phyloP scores from a whole-genome alignment of 108 stramenopile species.

The Cyclotella kingstonii region DNA sequence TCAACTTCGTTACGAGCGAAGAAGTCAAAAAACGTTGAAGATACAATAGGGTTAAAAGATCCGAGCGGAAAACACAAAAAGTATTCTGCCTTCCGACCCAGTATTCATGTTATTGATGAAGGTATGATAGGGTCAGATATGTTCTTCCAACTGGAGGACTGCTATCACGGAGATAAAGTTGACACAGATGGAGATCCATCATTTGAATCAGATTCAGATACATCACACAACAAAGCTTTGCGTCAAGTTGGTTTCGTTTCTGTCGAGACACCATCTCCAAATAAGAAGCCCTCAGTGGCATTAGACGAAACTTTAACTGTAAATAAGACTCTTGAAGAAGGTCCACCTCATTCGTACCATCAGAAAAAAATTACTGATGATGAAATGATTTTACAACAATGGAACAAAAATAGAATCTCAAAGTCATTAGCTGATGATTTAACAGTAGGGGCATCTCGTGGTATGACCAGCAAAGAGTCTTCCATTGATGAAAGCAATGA shows the following conservation, averaged over 20 bases:
- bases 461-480: slow-evolving; percentile 5
- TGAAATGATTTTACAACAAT: slow-evolving; percentile 5
- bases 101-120: too few species aligned
- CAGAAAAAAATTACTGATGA: slow-evolving; percentile 10
- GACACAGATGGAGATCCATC: background rate
- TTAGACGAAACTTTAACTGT: background rate
- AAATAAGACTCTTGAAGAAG: background rate
- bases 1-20: too few species aligned
- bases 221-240: background rate
- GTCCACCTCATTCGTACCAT: background rate
- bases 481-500: slow-evolving; percentile 10
- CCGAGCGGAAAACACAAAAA: too few species aligned
- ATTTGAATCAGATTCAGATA: background rate
- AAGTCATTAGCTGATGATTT: slow-evolving; percentile 46
- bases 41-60: too few species aligned
- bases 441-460: slow-evolving; percentile 19
- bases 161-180: background rate
- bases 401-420: slow-evolving; percentile 18
- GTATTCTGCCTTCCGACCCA: too few species aligned
- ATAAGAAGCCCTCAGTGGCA: background rate
- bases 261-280: background rate
- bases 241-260: slow-evolving; percentile 8
- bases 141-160: too few species aligned
- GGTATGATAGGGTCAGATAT: too few species aligned
- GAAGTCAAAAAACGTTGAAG: too few species aligned